Base-by-base conservation (phyloP, 306 rosid species). In the Clitoria ternatea region DNA sequence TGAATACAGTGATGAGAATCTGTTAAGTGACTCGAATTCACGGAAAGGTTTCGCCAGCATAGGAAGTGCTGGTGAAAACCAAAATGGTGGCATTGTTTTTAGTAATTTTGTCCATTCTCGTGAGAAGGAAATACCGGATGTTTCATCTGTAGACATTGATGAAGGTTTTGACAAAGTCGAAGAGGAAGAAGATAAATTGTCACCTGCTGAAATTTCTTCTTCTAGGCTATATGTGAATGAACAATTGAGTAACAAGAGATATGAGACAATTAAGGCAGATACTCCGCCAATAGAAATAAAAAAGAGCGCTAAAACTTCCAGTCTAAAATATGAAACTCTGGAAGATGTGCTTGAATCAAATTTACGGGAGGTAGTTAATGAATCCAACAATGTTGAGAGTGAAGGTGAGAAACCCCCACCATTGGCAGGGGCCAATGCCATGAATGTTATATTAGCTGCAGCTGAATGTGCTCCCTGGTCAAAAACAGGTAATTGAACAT, bases 381-480 rank as follows among this genome's bases (percentile, higher is more conserved):
- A 56, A 59, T 70, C 67, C 30, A 27, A 59, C 6, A 72, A 65
- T 70, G 52, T 62, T 61, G 72, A 39, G 45, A 65, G 20, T 2
- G 88, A 73, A 69, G 77, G 49, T 22, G 82, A 60, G 52, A 82
- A 86, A 4, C 69, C 84, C 33, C 88, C 90, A 63, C 96, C 97
- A 10, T 77, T 94, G 91, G 97, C 99, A 52, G 97, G 96, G 72
- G 72, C 62, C 15, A 94, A 94, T 73, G 96, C 83, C 65, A 91
- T 94, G 97, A 94, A 94, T 74, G 15, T 94, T 77, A 83, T 94
- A 72, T 43, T 94, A 76, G 96, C 83, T 32, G 86, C 99, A 13
- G 91, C 87, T 52, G 99, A 94, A 81, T 94, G 99, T 65, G 89
- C 91, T 85, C 99, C 99, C 29, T 94, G 89, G 88, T 75, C 86